Percentiles rank a stretch among this genome's conserved stretches.
Conservation (phyloP, 176 grass and related monocot species). For the Cocos nucifera region DNA sequence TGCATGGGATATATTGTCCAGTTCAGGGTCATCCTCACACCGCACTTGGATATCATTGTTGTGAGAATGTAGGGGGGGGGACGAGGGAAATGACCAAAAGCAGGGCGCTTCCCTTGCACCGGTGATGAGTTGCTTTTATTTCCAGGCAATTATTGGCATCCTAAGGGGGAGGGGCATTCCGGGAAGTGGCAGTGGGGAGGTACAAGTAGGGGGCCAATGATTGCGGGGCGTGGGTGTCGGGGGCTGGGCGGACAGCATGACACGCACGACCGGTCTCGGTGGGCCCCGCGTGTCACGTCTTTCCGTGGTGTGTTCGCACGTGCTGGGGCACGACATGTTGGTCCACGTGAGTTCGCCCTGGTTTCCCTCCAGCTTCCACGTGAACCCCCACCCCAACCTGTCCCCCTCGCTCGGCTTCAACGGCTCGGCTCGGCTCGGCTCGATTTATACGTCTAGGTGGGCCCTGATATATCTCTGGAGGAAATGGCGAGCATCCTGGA, state of each 20-base stretch:
- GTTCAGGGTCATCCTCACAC: too few species aligned
- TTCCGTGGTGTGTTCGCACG: constrained; percentile 3
- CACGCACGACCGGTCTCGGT: background rate
- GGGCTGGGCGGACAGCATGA: background rate
- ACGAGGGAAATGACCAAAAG: too few species aligned
- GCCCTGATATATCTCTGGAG: too few species aligned
- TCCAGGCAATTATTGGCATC: constrained; percentile 1
- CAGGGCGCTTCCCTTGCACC: too few species aligned
- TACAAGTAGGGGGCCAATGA: constrained; percentile 1
- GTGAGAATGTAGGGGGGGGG: too few species aligned
- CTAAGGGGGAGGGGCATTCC: background rate
- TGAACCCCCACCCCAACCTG: constrained; percentile 10
- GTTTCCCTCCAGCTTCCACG: constrained; percentile 12
- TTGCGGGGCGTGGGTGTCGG: constrained; percentile 17
- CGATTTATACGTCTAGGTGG: background rate
- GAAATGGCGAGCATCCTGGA: too few species aligned
- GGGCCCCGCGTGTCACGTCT: too few species aligned
- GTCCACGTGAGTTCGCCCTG: constrained; percentile 6
- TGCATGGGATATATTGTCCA: too few species aligned
- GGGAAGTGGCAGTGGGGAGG: background rate
- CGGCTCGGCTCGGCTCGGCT: constrained; percentile 7
- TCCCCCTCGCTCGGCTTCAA: background rate
- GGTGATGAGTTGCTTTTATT: too few species aligned
- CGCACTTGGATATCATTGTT: too few species aligned
- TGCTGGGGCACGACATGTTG: constrained; percentile 12